These are phyloP conservation scores for Glycine latifolia DNA, from an alignment of 306 rosid genomes.

Conservation along the genomic window DNA sequence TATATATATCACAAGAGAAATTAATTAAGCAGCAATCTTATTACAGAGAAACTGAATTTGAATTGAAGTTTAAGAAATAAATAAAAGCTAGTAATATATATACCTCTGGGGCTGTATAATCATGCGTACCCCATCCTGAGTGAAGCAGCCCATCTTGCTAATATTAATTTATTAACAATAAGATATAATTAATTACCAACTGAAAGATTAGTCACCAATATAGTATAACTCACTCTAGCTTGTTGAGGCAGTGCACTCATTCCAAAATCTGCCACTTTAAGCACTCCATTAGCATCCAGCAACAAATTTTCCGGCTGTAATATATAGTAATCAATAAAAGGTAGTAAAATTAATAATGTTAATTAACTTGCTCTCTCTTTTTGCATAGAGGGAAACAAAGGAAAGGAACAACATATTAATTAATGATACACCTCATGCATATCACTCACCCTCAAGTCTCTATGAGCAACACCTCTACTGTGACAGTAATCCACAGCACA, in stretches of 20 bases:
- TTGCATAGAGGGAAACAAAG: too few relatives aligned
- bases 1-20: slow-evolving; percentile 30
- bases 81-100: neutral
- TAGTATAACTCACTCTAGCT: slow-evolving; percentile 61
- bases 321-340: too few relatives aligned
- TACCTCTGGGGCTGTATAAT: slow-evolving; percentile 93
- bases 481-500: slow-evolving; percentile 83
- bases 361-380: too few relatives aligned
- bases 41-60: too few relatives aligned
- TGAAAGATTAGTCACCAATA: too few relatives aligned
- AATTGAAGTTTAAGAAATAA: neutral
- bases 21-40: neutral
- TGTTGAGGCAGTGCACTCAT: slow-evolving; percentile 84
- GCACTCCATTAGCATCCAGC: slow-evolving; percentile 62
- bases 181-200: neutral
- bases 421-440: too few relatives aligned
- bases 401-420: too few relatives aligned
- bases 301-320: slow-evolving; percentile 77
- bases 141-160: slow-evolving; percentile 87
- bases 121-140: slow-evolving; percentile 81
- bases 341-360: too few relatives aligned
- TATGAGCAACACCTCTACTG: slow-evolving; percentile 79
- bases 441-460: slow-evolving; percentile 54
- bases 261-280: slow-evolving; percentile 87
- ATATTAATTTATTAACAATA: neutral